Percentiles rank a stretch among this genome's conserved stretches.
phyloP scores from a whole-genome alignment of 2,329 filamentous ascomycete genomes.

The Trichoderma sp. region DNA sequence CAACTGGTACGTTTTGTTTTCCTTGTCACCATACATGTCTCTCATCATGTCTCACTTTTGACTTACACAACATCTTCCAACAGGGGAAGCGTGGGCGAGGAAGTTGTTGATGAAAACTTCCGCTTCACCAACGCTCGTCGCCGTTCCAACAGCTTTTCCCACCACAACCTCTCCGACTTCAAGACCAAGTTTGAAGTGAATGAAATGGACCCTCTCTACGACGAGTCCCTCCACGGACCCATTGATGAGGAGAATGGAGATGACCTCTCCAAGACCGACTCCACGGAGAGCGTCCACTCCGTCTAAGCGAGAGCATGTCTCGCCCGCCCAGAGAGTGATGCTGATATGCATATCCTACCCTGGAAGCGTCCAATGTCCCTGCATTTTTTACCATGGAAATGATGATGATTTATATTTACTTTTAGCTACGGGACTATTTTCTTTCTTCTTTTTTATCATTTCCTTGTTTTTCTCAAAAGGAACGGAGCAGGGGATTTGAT shows the following conservation, averaged over 20 bases:
- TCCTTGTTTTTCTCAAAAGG: not conserved
- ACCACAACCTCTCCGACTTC: conserved; percentile 71
- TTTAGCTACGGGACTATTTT: not conserved
- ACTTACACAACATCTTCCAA: not conserved
- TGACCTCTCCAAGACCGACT: conserved; percentile 57
- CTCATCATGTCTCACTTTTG: not conserved
- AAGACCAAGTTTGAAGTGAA: conserved; percentile 96
- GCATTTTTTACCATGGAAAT: conserved; percentile 35
- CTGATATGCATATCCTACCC: conserved; percentile 30
- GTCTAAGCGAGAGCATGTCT: conserved; percentile 36
- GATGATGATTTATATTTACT: conserved; percentile 28
- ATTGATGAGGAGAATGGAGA: conserved; percentile 57
- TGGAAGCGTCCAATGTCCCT: conserved; percentile 2
- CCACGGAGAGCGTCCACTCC: conserved; percentile 62
- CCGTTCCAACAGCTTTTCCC: conserved; percentile 82
- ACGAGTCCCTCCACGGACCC: conserved; percentile 79
- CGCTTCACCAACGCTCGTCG: conserved; percentile 83
- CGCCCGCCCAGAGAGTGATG: conserved; percentile 20
- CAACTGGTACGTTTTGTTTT: conserved; percentile 74
- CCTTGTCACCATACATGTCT: too few relatives aligned
- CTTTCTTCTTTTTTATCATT: not conserved
- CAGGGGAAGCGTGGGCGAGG: conserved; percentile 83
- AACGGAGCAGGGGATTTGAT: conserved; percentile 10
- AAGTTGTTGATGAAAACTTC: conserved; percentile 81
- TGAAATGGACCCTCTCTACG: conserved; percentile 88